Evolutionary conservation across 2,329 filamentous ascomycete species (phyloP).

Genomic region (Hymenoscyphus scutula): DNA sequence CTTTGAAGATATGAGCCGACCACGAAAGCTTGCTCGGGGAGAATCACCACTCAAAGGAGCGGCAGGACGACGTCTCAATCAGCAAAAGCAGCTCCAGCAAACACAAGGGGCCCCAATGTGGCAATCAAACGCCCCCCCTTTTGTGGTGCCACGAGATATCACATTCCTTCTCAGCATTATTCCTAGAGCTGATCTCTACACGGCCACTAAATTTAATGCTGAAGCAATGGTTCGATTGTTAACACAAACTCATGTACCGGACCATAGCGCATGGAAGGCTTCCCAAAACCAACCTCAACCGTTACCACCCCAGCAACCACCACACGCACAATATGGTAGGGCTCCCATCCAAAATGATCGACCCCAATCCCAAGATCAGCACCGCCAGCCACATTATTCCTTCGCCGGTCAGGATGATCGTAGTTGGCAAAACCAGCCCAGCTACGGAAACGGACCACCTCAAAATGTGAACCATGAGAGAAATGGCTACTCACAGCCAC

Average conservation of each 20-base stretch:
- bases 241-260: slow-evolving; percentile 64
- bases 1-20: slow-evolving; percentile 65
- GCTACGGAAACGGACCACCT: slow-evolving; percentile 13
- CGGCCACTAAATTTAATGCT: slow-evolving; percentile 66
- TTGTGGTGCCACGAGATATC: slow-evolving; percentile 70
- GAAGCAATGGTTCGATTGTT: slow-evolving; percentile 72
- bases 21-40: slow-evolving; percentile 81
- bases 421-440: slow-evolving; percentile 9
- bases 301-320: slow-evolving; percentile 18
- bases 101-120: slow-evolving; percentile 41
- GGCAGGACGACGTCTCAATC: slow-evolving; percentile 79
- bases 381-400: slow-evolving; percentile 8
- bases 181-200: slow-evolving; percentile 65
- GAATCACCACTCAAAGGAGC: slow-evolving; percentile 91
- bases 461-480: slow-evolving; percentile 16
- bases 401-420: slow-evolving; percentile 16
- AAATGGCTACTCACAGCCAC: slow-evolving; percentile 15
- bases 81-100: slow-evolving; percentile 58
- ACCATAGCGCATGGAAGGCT: slow-evolving; percentile 54
- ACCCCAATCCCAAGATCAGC: slow-evolving; percentile 15
- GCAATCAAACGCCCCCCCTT: slow-evolving; percentile 44
- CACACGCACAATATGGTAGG: slow-evolving; percentile 34
- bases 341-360: slow-evolving; percentile 16
- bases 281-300: slow-evolving; percentile 33
- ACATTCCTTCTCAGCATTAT: slow-evolving; percentile 61